Evolutionary conservation across 176 grass and related monocot genomes (phyloP), one percentile per base, ranked within the genome.

Genomic region (Miscanthus lutarioriparius): DNA sequence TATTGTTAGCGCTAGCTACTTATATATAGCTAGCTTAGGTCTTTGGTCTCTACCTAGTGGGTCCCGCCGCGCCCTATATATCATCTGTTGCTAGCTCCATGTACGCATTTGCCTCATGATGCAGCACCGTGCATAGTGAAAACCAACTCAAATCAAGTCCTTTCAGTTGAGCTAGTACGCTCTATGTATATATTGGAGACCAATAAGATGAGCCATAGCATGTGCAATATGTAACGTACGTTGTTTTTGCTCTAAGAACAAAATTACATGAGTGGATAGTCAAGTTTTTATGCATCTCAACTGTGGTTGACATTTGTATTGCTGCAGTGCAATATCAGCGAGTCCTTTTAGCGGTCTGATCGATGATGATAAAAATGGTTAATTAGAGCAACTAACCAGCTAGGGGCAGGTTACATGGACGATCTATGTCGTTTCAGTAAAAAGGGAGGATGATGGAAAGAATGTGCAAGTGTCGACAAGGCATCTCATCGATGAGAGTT

Each of bases 11-110:
- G 7, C 22, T 23, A 19, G 10, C 41, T 44, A 44, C 53, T 58
- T 58, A 3, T 58, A 3, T 58, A n/a, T 82, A 26, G n/a, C 22
- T 77, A 30, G 83, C 78, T 66, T 45, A 78, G 66, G 83, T 86
- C 78, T 82, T 75, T 70, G 78, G 64, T 54, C 78, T 78, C 35
- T 66, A 74, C 67, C 79, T 82, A 66, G 67, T 64, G 65, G 56
- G 66, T 78, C 73, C 56, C 65, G 6, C 47, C 13, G 47, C 4
- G 49, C 51, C 19, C 19, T 65, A 47, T 47, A 28, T 25, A 4
- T 64, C 78, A 85, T 37, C 77, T 66, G 56, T 82, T 82, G 65
- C 3, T 48, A 48, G 45, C 45, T 48, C 45, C 2, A 47, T 2
- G 23, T 58, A 67, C 23, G 58, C 25, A 45, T 20, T 16, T 63